Conservation (phyloP, 169 alveolate genomes). For the Plasmodium knowlesi region DNA sequence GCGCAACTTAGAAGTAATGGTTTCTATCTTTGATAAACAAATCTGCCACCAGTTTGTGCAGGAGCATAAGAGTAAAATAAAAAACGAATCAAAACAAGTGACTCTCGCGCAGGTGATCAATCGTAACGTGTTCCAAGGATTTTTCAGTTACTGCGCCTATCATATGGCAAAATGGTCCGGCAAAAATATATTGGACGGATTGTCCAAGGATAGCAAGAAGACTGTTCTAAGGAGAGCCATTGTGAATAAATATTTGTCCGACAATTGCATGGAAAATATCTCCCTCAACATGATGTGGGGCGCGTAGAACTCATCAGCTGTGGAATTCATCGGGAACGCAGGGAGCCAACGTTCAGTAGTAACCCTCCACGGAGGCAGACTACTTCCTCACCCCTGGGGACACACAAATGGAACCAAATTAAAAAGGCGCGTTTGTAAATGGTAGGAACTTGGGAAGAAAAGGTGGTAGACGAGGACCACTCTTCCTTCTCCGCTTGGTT, state of each 20-base stretch:
- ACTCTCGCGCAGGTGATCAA: conserved; percentile 13
- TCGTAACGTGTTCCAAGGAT: conserved; percentile 9
- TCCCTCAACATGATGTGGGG: conserved; percentile 73
- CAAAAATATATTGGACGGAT: conserved; percentile 15
- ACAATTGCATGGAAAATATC: conserved; percentile 17
- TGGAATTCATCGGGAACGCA: background rate
- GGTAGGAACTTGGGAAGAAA: background rate
- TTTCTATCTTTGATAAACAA: conserved; percentile 76
- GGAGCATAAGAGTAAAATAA: conserved; percentile 25
- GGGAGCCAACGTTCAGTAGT: background rate
- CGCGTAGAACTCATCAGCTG: background rate
- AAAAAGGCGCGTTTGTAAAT: background rate
- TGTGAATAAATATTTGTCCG: conserved; percentile 10
- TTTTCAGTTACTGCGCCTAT: conserved; percentile 40
- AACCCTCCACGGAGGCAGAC: background rate
- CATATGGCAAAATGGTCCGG: conserved; percentile 30
- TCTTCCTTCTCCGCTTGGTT: background rate
- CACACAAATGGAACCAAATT: background rate
- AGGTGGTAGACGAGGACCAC: background rate
- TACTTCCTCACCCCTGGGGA: background rate
- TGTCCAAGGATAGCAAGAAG: conserved; percentile 37
- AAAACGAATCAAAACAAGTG: background rate
- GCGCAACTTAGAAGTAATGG: conserved; percentile 81
- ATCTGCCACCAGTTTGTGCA: conserved; percentile 21
- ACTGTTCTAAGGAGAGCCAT: conserved; percentile 30